These are phyloP conservation scores for Fusarium haematococcum DNA, from an alignment of 2,329 filamentous ascomycete genomes.

Conservation along the genomic window DNA sequence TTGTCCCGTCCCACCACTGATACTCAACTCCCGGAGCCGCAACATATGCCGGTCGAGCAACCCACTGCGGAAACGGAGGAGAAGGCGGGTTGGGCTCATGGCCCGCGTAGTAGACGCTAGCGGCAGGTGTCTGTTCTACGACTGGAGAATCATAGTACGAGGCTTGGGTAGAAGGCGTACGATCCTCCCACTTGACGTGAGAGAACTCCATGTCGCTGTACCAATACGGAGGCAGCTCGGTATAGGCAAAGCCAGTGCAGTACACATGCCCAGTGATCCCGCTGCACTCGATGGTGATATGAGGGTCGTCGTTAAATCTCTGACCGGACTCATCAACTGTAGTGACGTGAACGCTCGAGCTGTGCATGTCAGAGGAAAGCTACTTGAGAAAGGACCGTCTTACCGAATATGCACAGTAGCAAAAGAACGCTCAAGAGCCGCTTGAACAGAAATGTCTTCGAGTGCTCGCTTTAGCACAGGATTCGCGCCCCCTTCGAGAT, in stretches of 20 bases:
- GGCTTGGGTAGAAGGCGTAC: not conserved
- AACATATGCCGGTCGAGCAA: not conserved
- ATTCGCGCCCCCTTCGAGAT: not conserved
- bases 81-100: not conserved
- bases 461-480: not conserved
- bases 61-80: not conserved
- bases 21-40: not conserved
- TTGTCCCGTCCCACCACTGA: not conserved
- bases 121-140: not conserved
- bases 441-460: not conserved
- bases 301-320: not conserved
- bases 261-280: not conserved
- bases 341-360: not conserved
- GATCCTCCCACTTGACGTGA: not conserved
- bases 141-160: not conserved
- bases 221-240: not conserved
- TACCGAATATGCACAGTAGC: not conserved
- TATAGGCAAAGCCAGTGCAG: not conserved
- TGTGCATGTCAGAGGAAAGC: not conserved
- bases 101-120: not conserved
- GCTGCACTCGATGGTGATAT: not conserved
- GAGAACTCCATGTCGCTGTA: not conserved
- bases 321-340: not conserved
- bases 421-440: not conserved
- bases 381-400: not conserved